Evolutionary conservation across 179 eudicot species (phyloP).

Genomic region (Amaranthus tricolor): DNA sequence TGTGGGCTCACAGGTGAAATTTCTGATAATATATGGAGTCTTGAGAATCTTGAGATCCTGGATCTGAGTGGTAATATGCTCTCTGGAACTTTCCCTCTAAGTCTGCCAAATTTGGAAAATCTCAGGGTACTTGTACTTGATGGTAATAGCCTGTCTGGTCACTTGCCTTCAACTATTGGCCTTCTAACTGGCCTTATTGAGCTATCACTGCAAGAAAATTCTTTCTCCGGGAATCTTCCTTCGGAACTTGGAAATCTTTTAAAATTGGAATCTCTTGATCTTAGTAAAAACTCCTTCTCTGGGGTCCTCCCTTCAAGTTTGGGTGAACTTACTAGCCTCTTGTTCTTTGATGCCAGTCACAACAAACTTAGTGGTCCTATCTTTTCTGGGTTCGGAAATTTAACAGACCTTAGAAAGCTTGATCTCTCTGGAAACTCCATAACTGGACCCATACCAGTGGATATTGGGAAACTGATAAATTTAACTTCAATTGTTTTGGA

Average conservation of each 20-base stretch:
- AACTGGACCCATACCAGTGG: constrained; percentile 55
- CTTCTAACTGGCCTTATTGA: constrained; percentile 54
- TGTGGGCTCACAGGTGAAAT: constrained; percentile 61
- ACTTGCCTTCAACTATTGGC: constrained; percentile 68
- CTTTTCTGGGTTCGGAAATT: constrained; percentile 52
- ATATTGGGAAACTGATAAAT: constrained; percentile 44
- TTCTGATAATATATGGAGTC: constrained; percentile 51
- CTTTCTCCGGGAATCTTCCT: constrained; percentile 69
- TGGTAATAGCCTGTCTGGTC: constrained; percentile 62
- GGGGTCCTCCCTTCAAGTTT: constrained; percentile 67
- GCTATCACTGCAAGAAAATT: constrained; percentile 58
- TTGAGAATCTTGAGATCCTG: constrained; percentile 53
- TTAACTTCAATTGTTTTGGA: constrained; percentile 39
- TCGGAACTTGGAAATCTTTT: constrained; percentile 56
- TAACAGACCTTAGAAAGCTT: constrained; percentile 43
- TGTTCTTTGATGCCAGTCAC: constrained; percentile 53
- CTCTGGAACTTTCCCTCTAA: constrained; percentile 48
- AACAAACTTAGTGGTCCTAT: constrained; percentile 61
- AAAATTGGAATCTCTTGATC: constrained; percentile 63
- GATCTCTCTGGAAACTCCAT: constrained; percentile 68
- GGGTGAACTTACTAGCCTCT: constrained; percentile 48
- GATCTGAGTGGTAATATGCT: constrained; percentile 67
- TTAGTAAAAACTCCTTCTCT: constrained; percentile 57
- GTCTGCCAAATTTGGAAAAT: constrained; percentile 43
- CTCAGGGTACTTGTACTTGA: constrained; percentile 69